phyloP scores from a whole-genome alignment of 2,329 filamentous ascomycete species.

The Magnaporthales sp. region DNA sequence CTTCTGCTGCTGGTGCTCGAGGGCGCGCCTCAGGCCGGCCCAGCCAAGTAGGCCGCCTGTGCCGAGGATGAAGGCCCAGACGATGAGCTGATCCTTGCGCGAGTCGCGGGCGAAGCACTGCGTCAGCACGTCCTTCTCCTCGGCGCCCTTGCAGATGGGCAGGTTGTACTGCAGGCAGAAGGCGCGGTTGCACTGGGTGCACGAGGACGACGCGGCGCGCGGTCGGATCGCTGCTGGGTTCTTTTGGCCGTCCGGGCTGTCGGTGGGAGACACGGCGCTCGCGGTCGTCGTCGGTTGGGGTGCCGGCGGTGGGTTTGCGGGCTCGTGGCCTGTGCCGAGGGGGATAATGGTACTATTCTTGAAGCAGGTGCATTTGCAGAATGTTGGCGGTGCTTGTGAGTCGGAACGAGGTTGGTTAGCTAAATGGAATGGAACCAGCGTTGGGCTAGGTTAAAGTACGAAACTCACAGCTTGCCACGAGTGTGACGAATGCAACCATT shows the following conservation, averaged over 20 bases:
- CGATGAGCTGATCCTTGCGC: slow-evolving; percentile 58
- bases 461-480: slow-evolving; percentile 33
- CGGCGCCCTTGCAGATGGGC: slow-evolving; percentile 53
- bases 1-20: slow-evolving; percentile 29
- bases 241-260: slow-evolving; percentile 1
- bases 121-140: slow-evolving; percentile 53
- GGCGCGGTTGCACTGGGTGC: slow-evolving; percentile 54
- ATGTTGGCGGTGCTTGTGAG: slow-evolving; percentile 46
- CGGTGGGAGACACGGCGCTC: not conserved
- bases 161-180: slow-evolving; percentile 54
- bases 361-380: slow-evolving; percentile 65
- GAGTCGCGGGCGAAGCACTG: slow-evolving; percentile 60
- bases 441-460: not conserved
- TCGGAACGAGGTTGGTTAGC: not conserved
- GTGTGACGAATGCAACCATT: slow-evolving; percentile 22
- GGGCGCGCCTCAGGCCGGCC: slow-evolving; percentile 42
- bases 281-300: slow-evolving; percentile 12
- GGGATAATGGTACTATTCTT: slow-evolving; percentile 61
- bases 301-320: slow-evolving; percentile 15
- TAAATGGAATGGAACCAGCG: not conserved
- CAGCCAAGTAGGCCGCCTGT: slow-evolving; percentile 51
- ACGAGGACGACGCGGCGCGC: slow-evolving; percentile 36
- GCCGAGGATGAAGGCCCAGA: slow-evolving; percentile 54
- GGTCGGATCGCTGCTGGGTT: not conserved
- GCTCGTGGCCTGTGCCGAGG: slow-evolving; percentile 36